Evolutionary conservation across 768 basidiomycete genomes (phyloP).

Genomic region (Serpula lacrymans): DNA sequence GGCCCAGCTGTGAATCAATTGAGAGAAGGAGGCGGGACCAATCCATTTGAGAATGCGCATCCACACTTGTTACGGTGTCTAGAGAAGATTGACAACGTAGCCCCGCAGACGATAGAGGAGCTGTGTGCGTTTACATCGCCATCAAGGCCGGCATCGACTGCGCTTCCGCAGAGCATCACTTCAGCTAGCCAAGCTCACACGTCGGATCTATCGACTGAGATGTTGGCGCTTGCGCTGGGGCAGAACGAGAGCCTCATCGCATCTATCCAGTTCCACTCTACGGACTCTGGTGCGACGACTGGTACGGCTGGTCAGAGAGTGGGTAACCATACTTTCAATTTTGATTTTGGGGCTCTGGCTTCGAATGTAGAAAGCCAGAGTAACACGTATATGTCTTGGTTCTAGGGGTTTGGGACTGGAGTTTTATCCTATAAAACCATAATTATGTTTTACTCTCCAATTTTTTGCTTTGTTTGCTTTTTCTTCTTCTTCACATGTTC

Average conservation of each 20-base stretch:
- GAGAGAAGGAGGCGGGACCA: constrained; percentile 3
- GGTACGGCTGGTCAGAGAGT: constrained; percentile 36
- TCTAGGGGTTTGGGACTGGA: constrained; percentile 29
- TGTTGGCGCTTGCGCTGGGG: constrained; percentile 28
- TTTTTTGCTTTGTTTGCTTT: too few species aligned
- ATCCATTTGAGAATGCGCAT: constrained; percentile 21
- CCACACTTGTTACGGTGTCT: constrained; percentile 21
- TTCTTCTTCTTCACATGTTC: too few species aligned
- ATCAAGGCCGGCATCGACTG: constrained; percentile 7
- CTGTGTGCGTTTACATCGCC: constrained; percentile 22
- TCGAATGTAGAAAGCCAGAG: constrained; percentile 55
- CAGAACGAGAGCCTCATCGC: constrained; percentile 22
- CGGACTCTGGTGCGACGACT: constrained; percentile 13
- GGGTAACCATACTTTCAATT: constrained; percentile 54
- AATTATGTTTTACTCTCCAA: too few species aligned
- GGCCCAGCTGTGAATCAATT: too few species aligned
- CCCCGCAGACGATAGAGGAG: constrained; percentile 16
- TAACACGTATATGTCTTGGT: constrained; percentile 64
- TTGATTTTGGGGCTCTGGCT: constrained; percentile 58
- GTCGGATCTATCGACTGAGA: constrained; percentile 29
- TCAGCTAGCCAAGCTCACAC: too few species aligned
- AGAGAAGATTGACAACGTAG: constrained; percentile 17
- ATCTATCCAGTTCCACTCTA: constrained; percentile 11
- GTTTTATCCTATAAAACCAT: constrained; percentile 2
- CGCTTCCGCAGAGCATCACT: constrained; percentile 3